phyloP scores from a whole-genome alignment of 352 stramenopile genomes.

The Phytophthora fragariaefolia region DNA sequence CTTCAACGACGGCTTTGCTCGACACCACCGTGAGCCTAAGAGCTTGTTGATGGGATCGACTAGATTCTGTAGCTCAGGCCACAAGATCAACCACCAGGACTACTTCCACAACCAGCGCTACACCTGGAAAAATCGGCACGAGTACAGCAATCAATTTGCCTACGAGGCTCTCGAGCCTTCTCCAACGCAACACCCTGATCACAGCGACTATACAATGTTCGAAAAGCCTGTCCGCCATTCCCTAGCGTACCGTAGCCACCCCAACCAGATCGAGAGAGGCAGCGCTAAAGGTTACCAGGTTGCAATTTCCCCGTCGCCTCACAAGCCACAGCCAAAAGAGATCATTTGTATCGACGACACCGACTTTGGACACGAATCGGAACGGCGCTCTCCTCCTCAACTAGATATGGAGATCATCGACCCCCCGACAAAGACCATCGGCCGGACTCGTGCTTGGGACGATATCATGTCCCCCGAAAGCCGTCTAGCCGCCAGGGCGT shows the following conservation, averaged over 20 bases:
- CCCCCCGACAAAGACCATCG: neutral
- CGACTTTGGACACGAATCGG: neutral
- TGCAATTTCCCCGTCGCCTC: neutral
- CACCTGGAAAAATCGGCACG: conserved; percentile 17
- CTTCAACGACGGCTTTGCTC: conserved; percentile 10
- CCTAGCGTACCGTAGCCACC: neutral
- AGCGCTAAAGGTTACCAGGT: neutral
- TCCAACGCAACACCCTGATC: conserved; percentile 7
- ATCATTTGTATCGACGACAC: conserved; percentile 6
- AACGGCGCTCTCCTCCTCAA: conserved; percentile 13
- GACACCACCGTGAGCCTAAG: conserved; percentile 8
- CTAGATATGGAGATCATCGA: conserved; percentile 42
- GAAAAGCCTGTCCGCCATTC: conserved; percentile 15
- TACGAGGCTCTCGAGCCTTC: conserved; percentile 17
- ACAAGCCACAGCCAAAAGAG: conserved; percentile 10
- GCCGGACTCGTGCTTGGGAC: conserved; percentile 20
- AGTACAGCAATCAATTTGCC: conserved; percentile 9
- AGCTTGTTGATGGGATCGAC: neutral
- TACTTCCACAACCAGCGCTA: conserved; percentile 14
- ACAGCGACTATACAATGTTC: neutral
- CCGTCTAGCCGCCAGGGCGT: conserved; percentile 59
- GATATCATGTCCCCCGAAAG: conserved; percentile 59
- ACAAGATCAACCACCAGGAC: conserved; percentile 13
- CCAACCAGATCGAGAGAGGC: conserved; percentile 13
- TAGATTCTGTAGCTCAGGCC: conserved; percentile 7